Percentiles rank a stretch among this genome's conserved stretches.
Evolutionary conservation across 257 asterid species (phyloP).

Genomic region (Solanum pinnatisectum): DNA sequence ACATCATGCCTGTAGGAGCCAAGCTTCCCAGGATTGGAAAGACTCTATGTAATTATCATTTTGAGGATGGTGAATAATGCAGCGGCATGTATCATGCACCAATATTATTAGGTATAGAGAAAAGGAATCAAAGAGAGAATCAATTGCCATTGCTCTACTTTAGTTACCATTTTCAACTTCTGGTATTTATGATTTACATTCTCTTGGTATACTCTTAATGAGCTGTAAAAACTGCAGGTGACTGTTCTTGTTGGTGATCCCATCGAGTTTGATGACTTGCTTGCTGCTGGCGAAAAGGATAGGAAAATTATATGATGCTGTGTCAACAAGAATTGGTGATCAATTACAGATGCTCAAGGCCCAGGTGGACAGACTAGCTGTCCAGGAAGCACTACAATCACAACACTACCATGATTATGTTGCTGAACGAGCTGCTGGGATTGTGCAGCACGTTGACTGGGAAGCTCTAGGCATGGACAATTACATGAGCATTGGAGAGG

Average conservation of each 20-base stretch:
- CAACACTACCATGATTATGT: constrained; percentile 15
- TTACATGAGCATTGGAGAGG: constrained; percentile 21
- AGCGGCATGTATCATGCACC: neutral
- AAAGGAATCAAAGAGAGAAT: neutral
- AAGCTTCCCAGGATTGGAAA: constrained; percentile 79
- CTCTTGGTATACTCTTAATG: neutral
- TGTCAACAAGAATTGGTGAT: constrained; percentile 56
- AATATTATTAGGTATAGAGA: neutral
- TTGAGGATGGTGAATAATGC: neutral
- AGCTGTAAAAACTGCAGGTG: constrained; percentile 40
- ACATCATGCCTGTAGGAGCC: constrained; percentile 88
- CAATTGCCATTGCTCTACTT: neutral
- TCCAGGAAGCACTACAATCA: constrained; percentile 27
- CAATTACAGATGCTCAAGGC: constrained; percentile 50
- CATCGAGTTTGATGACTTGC: constrained; percentile 58
- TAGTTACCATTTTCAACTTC: neutral
- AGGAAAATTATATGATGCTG: constrained; percentile 64
- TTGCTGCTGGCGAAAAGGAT: constrained; percentile 23
- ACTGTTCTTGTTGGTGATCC: constrained; percentile 91
- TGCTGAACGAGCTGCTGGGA: constrained; percentile 35
- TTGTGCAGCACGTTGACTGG: constrained; percentile 56
- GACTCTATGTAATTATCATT: constrained; percentile 29
- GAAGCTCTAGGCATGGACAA: constrained; percentile 52
- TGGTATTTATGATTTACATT: neutral
- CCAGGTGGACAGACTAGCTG: constrained; percentile 55